A percentile compares a stretch with the other conserved stretches of the same genome.
phyloP scores from a whole-genome alignment of 2,329 filamentous ascomycete species.

The Sporothrix pallida region DNA sequence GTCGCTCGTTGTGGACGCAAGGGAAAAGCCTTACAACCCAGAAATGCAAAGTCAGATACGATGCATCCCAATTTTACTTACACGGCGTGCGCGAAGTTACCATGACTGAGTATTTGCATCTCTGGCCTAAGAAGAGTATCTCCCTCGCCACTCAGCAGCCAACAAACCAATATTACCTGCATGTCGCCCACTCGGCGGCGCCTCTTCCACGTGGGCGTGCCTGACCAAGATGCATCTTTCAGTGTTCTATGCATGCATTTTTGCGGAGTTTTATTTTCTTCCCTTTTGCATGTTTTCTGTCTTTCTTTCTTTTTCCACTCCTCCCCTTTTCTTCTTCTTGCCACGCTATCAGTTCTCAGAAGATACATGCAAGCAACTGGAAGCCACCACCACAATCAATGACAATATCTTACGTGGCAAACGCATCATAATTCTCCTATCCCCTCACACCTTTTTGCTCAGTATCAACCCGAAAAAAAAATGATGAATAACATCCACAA shows the following conservation, averaged over 20 bases:
- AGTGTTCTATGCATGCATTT: not conserved
- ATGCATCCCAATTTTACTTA: not conserved
- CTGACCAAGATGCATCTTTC: constrained; percentile 4
- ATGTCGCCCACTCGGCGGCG: constrained; percentile 6
- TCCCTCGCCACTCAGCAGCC: not conserved
- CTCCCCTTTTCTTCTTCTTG: constrained; percentile 1
- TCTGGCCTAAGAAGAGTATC: not conserved
- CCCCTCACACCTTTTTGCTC: not conserved
- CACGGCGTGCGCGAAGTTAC: not conserved
- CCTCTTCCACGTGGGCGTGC: constrained; percentile 24
- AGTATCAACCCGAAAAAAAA: not conserved
- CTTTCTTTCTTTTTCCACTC: not conserved
- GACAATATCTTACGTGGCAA: constrained; percentile 7
- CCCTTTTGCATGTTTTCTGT: not conserved
- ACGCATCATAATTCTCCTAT: constrained; percentile 13
- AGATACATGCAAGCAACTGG: not conserved
- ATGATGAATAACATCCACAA: not conserved
- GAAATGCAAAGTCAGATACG: not conserved
- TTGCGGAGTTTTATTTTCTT: not conserved
- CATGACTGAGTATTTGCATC: not conserved
- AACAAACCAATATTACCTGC: constrained; percentile 21
- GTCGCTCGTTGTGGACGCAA: not conserved
- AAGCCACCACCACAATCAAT: not conserved
- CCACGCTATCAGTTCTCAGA: constrained; percentile 8
- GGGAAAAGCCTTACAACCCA: not conserved